These are phyloP conservation scores for Xylariomycetidae sp. DNA, from an alignment of 2,329 filamentous ascomycete species.

Conservation along the genomic window DNA sequence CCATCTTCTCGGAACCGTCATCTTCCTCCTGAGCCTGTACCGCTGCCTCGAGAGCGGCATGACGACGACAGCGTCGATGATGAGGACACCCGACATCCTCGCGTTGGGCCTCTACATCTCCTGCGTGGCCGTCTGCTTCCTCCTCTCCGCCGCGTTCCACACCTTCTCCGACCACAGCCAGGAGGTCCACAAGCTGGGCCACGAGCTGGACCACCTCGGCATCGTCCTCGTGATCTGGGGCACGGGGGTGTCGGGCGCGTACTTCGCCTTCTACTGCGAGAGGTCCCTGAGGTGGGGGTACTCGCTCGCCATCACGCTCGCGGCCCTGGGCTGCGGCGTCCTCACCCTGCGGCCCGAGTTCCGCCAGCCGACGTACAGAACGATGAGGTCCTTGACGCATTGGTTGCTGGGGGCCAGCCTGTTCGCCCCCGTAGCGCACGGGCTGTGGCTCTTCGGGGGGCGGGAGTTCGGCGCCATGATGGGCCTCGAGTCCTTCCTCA, in stretches of 20 bases:
- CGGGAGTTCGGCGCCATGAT: conserved; percentile 15
- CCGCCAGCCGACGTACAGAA: conserved; percentile 19
- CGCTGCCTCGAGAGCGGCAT: conserved; percentile 8
- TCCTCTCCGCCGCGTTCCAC: conserved; percentile 21
- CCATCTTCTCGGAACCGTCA: conserved; percentile 20
- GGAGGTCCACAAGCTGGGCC: conserved; percentile 21
- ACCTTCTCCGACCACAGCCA: conserved; percentile 26
- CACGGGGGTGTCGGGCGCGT: conserved; percentile 18
- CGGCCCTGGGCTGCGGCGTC: conserved; percentile 19
- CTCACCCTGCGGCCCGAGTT: conserved; percentile 23
- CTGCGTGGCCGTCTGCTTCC: conserved; percentile 21
- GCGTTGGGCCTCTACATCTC: conserved; percentile 19
- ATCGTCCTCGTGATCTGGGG: conserved; percentile 25
- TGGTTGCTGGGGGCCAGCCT: conserved; percentile 18
- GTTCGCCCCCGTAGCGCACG: conserved; percentile 21
- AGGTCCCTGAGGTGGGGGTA: conserved; percentile 12
- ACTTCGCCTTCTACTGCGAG: conserved; percentile 23
- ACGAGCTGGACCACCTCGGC: conserved; percentile 26
- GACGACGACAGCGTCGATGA: background rate
- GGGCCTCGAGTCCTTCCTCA: conserved; percentile 20
- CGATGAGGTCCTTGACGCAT: conserved; percentile 18
- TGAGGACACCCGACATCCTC: conserved; percentile 5
- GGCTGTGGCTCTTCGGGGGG: conserved; percentile 13
- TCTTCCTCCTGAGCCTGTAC: conserved; percentile 15
- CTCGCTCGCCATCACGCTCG: conserved; percentile 13